phyloP scores from a whole-genome alignment of 306 rosid genomes.

The Begonia fuchsioides region DNA sequence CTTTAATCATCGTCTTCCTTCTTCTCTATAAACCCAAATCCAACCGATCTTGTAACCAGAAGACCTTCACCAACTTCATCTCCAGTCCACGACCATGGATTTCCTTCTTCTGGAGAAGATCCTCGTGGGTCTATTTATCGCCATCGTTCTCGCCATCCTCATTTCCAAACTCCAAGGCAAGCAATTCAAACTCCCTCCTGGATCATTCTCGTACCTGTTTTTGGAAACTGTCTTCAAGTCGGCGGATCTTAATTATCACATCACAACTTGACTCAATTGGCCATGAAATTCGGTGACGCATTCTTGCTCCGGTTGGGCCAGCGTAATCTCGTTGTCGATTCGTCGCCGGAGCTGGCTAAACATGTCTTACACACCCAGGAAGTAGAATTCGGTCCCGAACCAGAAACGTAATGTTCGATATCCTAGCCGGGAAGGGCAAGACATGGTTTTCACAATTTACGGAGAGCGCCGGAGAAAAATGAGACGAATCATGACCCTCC shows the following conservation, averaged over 20 bases:
- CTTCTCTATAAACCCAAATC: too few species aligned
- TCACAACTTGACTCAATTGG: slow-evolving; percentile 62
- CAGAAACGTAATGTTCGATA: slow-evolving; percentile 76
- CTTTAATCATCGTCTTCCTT: too few species aligned
- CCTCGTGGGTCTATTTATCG: slow-evolving; percentile 44
- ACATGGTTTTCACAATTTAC: slow-evolving; percentile 88
- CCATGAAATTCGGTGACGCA: slow-evolving; percentile 62
- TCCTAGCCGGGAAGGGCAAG: slow-evolving; percentile 84
- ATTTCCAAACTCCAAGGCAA: slow-evolving; percentile 56
- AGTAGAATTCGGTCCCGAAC: slow-evolving; percentile 89
- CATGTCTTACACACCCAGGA: slow-evolving; percentile 85
- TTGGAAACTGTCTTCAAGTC: slow-evolving; percentile 92
- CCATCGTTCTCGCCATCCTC: slow-evolving; percentile 28
- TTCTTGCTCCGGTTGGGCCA: slow-evolving; percentile 90
- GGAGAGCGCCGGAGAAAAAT: slow-evolving; percentile 93
- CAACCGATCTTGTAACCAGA: neutral
- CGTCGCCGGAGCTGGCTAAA: slow-evolving; percentile 77
- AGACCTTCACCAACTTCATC: neutral
- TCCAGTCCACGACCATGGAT: slow-evolving; percentile 38
- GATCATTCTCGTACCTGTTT: slow-evolving; percentile 54
- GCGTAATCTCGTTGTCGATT: slow-evolving; percentile 59
- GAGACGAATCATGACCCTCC: slow-evolving; percentile 88
- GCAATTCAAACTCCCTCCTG: slow-evolving; percentile 77
- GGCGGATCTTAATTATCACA: slow-evolving; percentile 96
- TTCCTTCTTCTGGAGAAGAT: slow-evolving; percentile 74